Conservation (phyloP, 495 filamentous ascomycete species). For the Penicillium samsonianum region DNA sequence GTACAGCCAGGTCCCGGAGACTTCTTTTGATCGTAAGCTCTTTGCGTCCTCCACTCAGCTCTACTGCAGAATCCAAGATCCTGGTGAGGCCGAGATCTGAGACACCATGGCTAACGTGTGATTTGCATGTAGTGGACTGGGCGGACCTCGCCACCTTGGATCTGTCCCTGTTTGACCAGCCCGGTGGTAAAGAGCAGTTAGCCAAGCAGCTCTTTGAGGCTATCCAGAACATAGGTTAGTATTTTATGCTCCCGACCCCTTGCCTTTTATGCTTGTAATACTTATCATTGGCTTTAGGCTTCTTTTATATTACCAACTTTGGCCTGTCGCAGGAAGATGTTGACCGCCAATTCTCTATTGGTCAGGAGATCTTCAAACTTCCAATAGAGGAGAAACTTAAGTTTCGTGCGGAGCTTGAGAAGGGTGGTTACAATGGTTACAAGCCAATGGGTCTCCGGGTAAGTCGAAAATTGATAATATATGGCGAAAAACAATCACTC, state of each 20-base stretch:
- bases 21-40: slow-evolving; percentile 37
- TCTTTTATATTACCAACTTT: slow-evolving; percentile 54
- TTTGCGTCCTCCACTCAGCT: too few relatives aligned
- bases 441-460: slow-evolving; percentile 24
- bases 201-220: slow-evolving; percentile 53
- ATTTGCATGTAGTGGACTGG: slow-evolving; percentile 38
- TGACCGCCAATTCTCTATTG: slow-evolving; percentile 53
- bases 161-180: slow-evolving; percentile 47
- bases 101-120: not conserved
- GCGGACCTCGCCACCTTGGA: slow-evolving; percentile 56
- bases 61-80: not conserved
- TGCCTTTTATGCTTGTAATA: not conserved
- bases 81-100: not conserved
- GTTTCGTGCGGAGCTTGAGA: slow-evolving; percentile 46
- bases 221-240: slow-evolving; percentile 18
- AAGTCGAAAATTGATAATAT: not conserved
- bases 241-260: not conserved
- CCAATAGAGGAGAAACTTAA: slow-evolving; percentile 52
- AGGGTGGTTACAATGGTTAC: slow-evolving; percentile 48
- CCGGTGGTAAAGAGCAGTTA: slow-evolving; percentile 52
- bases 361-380: slow-evolving; percentile 48
- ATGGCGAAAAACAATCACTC: slow-evolving; percentile 4
- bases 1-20: slow-evolving; percentile 41
- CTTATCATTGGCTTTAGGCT: slow-evolving; percentile 22
- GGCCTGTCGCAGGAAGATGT: slow-evolving; percentile 53